These are phyloP conservation scores for Bothriochloa decipiens DNA, from an alignment of 176 grass and related monocot genomes.

Conservation along the genomic window DNA sequence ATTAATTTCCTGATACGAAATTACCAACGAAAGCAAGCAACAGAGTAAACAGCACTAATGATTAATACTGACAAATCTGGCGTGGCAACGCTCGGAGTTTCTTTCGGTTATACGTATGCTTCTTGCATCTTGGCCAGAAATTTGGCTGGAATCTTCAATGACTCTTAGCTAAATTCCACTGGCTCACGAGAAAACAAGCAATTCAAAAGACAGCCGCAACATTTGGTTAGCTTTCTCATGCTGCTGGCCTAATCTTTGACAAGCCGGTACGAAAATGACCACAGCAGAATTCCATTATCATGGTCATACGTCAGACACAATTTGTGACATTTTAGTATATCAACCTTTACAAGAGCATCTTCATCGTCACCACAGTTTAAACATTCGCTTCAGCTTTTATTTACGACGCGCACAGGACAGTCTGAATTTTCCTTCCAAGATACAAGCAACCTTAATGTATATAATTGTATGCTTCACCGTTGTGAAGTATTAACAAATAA, in stretches of 20 bases:
- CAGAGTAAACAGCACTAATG: too few species aligned
- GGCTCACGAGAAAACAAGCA: neutral
- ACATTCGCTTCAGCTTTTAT: too few species aligned
- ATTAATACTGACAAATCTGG: too few species aligned
- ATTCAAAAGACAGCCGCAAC: neutral
- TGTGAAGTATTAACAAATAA: constrained; percentile 36
- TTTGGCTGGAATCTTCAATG: neutral
- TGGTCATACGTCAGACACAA: neutral
- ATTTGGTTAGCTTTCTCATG: constrained; percentile 10
- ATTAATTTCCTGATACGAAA: too few species aligned
- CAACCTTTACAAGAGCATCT: too few species aligned
- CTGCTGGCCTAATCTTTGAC: neutral
- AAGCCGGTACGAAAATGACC: neutral
- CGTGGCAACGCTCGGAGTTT: too few species aligned
- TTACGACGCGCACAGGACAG: too few species aligned
- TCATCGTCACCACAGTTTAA: too few species aligned
- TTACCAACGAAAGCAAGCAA: too few species aligned
- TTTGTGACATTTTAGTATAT: neutral
- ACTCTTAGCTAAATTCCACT: neutral
- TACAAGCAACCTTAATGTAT: constrained; percentile 9
- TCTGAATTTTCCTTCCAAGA: neutral
- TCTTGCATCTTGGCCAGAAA: neutral
- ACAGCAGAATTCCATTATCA: neutral
- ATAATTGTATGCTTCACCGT: constrained; percentile 13
- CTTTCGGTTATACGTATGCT: neutral